Conservation (phyloP, 768 basidiomycete genomes). For the Pisolithus sp. region DNA sequence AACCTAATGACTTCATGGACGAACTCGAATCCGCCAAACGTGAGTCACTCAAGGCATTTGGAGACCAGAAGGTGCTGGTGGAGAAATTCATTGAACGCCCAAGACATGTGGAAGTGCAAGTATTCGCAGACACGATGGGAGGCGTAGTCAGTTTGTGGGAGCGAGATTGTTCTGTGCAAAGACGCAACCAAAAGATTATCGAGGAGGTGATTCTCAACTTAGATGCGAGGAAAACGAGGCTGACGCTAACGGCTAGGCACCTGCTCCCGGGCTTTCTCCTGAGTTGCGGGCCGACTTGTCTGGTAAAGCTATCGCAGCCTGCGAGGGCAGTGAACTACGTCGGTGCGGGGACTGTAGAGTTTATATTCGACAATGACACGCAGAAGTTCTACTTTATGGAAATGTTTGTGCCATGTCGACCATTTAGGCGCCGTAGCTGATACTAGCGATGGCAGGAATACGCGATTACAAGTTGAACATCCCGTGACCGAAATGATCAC, state of each 20-base stretch:
- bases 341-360: conserved; percentile 92
- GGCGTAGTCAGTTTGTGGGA: conserved; percentile 92
- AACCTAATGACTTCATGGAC: conserved; percentile 66
- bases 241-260: conserved; percentile 48
- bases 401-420: conserved; percentile 47
- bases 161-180: conserved; percentile 86
- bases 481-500: conserved; percentile 96
- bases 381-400: conserved; percentile 92
- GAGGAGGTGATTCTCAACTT: conserved; percentile 52
- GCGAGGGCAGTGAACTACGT: conserved; percentile 88
- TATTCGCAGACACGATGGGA: conserved; percentile 82
- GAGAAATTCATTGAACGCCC: conserved; percentile 87
- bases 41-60: conserved; percentile 83
- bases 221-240: background rate
- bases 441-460: conserved; percentile 50
- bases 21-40: conserved; percentile 83
- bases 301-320: conserved; percentile 85
- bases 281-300: conserved; percentile 78
- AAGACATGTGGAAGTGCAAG: conserved; percentile 90
- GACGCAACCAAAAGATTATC: conserved; percentile 93
- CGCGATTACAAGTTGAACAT: conserved; percentile 82
- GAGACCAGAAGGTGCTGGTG: conserved; percentile 78
- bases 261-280: conserved; percentile 78
- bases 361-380: conserved; percentile 92
- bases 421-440: background rate